Percentiles rank a stretch among this genome's conserved stretches.
Conservation (phyloP, 2,329 filamentous ascomycete species). For the Trichoderma sp. region DNA sequence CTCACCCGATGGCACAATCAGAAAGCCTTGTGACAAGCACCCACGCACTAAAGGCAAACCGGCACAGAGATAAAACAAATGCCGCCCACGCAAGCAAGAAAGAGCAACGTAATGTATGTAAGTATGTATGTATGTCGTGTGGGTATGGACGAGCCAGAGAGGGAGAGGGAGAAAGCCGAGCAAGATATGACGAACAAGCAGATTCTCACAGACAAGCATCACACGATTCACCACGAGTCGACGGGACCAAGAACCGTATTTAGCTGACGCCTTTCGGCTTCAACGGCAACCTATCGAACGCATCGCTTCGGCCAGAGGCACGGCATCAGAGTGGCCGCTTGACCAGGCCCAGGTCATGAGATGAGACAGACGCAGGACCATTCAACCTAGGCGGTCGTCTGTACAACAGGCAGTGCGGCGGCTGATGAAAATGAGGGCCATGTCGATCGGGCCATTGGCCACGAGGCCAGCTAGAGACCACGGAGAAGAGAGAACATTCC, state of each 20-base stretch:
- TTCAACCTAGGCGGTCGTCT: not conserved
- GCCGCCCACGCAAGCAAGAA: not conserved
- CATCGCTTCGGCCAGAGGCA: not conserved
- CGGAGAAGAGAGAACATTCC: not conserved
- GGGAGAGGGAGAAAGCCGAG: not conserved
- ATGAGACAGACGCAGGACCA: conserved; percentile 20
- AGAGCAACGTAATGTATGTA: not conserved
- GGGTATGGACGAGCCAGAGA: not conserved
- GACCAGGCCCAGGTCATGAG: conserved; percentile 3
- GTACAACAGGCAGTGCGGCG: not conserved
- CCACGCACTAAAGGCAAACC: conserved; percentile 24
- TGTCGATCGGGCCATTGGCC: not conserved
- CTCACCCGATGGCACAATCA: conserved; percentile 17
- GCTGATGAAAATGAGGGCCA: conserved; percentile 7
- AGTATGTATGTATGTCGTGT: too few relatives aligned
- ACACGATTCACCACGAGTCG: not conserved
- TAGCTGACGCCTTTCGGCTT: conserved; percentile 18
- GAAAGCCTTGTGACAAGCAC: conserved; percentile 12
- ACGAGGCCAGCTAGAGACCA: not conserved
- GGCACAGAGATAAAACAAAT: conserved; percentile 25
- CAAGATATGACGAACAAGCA: conserved; percentile 7
- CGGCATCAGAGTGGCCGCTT: conserved; percentile 12
- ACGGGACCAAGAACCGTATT: not conserved
- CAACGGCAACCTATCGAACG: conserved; percentile 24
- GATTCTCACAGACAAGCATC: not conserved